Percentiles rank a stretch among this genome's conserved stretches.
These are phyloP conservation scores for Pichia sporocuriosa DNA, from an alignment of 805 yeast species.

Conservation along the genomic window DNA sequence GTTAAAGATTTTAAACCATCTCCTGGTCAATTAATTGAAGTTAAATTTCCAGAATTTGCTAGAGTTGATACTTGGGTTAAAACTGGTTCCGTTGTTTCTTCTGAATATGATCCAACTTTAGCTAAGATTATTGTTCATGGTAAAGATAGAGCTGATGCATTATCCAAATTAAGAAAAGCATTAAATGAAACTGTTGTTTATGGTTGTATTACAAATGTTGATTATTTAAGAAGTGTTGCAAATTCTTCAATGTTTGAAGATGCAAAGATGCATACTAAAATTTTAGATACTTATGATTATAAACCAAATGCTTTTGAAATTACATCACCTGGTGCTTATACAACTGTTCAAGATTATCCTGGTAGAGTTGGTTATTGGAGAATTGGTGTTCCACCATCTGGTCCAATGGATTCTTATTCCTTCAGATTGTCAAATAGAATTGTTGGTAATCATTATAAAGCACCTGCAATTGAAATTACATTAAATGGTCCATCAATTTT, in stretches of 20 bases:
- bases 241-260: slow-evolving; percentile 76
- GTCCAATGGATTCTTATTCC: slow-evolving; percentile 94
- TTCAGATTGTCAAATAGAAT: slow-evolving; percentile 84
- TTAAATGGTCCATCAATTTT: slow-evolving; percentile 77
- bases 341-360: slow-evolving; percentile 94
- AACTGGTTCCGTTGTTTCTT: slow-evolving; percentile 79
- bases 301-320: slow-evolving; percentile 81
- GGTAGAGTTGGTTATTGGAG: slow-evolving; percentile 85
- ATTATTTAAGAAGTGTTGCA: slow-evolving; percentile 81
- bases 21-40: slow-evolving; percentile 88
- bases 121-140: slow-evolving; percentile 97
- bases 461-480: slow-evolving; percentile 90
- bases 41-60: slow-evolving; percentile 82
- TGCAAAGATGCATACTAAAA: slow-evolving; percentile 81
- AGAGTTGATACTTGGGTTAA: slow-evolving; percentile 93
- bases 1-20: slow-evolving; percentile 92
- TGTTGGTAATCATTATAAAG: slow-evolving; percentile 75
- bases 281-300: slow-evolving; percentile 75
- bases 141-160: slow-evolving; percentile 77
- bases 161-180: slow-evolving; percentile 69
- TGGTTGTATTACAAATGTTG: slow-evolving; percentile 87
- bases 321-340: slow-evolving; percentile 84
- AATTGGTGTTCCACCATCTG: slow-evolving; percentile 96
- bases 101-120: slow-evolving; percentile 93
- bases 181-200: slow-evolving; percentile 78